Percentiles rank a stretch among this genome's conserved stretches.
These are phyloP conservation scores for Symbiodinium pilosum DNA, from an alignment of 73 alveolate species.

Conservation along the genomic window DNA sequence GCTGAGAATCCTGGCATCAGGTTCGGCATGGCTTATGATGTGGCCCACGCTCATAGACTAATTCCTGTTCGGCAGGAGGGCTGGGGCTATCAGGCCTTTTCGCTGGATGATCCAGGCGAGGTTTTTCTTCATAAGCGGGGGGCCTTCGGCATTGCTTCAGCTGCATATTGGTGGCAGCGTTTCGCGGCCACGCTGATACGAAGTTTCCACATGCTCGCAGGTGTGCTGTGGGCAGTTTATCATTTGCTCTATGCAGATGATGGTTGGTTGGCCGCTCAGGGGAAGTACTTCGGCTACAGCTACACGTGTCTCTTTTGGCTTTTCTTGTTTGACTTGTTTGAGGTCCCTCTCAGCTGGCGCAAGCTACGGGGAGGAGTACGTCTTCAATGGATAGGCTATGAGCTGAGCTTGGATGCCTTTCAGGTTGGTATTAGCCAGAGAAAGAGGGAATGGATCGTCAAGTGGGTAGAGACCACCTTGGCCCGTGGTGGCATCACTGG, in stretches of 20 bases:
- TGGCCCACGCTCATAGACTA: constrained; percentile 22
- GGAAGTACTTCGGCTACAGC: neutral
- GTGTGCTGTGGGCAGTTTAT: neutral
- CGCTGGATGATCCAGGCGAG: neutral
- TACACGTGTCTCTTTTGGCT: neutral
- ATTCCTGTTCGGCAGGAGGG: neutral
- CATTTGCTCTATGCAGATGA: constrained; percentile 60
- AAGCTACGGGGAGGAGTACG: constrained; percentile 18
- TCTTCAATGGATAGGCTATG: constrained; percentile 29
- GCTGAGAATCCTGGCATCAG: neutral
- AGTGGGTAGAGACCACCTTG: neutral
- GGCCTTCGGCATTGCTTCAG: constrained; percentile 34
- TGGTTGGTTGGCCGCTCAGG: neutral
- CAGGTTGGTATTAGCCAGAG: neutral
- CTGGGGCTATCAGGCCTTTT: constrained; percentile 45
- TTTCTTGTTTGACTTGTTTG: neutral
- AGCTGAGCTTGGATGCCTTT: neutral
- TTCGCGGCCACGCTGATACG: neutral
- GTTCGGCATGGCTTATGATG: neutral
- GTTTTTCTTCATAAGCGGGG: constrained; percentile 29
- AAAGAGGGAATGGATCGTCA: constrained; percentile 8
- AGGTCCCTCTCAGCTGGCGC: constrained; percentile 17
- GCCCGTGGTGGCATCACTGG: neutral
- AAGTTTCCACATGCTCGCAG: neutral
- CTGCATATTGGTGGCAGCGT: constrained; percentile 44